Evolutionary conservation across 2,329 filamentous ascomycete species (phyloP).

Genomic region (Penicillium sp.): DNA sequence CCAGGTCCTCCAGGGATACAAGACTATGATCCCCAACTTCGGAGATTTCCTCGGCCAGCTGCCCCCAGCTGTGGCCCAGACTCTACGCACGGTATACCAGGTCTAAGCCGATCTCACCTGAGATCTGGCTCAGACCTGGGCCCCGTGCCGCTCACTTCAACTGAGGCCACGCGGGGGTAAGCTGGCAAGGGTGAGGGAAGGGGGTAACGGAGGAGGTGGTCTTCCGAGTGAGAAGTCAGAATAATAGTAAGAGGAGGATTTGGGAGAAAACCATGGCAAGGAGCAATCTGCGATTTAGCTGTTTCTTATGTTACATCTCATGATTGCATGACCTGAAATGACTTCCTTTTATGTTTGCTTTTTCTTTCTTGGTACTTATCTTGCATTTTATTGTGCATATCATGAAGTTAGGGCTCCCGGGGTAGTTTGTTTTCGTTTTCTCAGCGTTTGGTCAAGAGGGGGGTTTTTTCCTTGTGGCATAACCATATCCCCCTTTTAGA

Average conservation of each 20-base stretch:
- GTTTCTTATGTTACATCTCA: conserved; percentile 18
- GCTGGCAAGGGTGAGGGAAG: background rate
- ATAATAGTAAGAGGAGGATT: conserved; percentile 7
- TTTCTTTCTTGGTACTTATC: conserved; percentile 9
- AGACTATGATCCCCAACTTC: conserved; percentile 51
- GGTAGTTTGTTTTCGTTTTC: conserved; percentile 11
- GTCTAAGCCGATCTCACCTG: conserved; percentile 31
- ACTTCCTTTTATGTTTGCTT: conserved; percentile 11
- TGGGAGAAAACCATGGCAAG: conserved; percentile 7
- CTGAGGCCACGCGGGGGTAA: background rate
- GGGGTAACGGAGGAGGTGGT: background rate
- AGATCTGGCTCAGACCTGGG: background rate
- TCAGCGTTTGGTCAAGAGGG: conserved; percentile 9
- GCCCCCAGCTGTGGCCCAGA: conserved; percentile 41
- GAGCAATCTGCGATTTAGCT: conserved; percentile 16
- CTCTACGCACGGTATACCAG: conserved; percentile 46
- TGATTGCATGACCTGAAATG: conserved; percentile 16
- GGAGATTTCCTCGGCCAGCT: conserved; percentile 48
- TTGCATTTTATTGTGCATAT: conserved; percentile 16
- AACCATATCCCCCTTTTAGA: conserved; percentile 12
- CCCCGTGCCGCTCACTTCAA: background rate
- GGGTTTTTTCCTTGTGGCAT: conserved; percentile 7
- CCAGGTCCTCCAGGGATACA: conserved; percentile 50
- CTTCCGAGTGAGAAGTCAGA: background rate
- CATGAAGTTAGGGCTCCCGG: conserved; percentile 11